Evolutionary conservation across 768 basidiomycete species (phyloP), one percentile per base, ranked within the genome.

Genomic region (Phanerodontia chrysosporium): DNA sequence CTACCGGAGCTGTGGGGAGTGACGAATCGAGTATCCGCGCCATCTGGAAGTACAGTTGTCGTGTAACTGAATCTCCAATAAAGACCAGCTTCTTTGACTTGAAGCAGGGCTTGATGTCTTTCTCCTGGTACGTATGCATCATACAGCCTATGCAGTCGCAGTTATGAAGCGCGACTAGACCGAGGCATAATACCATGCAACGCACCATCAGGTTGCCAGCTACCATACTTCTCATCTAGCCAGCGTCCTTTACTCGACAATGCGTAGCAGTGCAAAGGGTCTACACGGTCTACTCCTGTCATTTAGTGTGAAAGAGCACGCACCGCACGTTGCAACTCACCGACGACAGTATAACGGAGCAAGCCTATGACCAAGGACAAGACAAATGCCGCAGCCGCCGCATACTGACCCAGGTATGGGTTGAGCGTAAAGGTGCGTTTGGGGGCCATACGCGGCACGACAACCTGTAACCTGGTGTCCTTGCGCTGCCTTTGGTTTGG

Each of bases 121-220:
- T 74, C 4, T 82, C 70, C 52, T 76, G 76, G 69, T 93, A 92
- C 30, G 75, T 67, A 70, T 88, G 74, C 49, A 91, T 78, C 83
- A 93, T 92, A 69, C 93, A 95, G 28, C 90, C 91, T 94, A 35
- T 35, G 64, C 44, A 56, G 42, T 1, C 27, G 61, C 57, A 32
- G 16, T 44, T 30, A 42, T 48, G 21, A 53, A 51, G 22, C 29
- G 27, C 12, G 51, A 45, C n/a, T 35, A 35, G 32, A 7, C 32
- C 7, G 7, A 13, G 36, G 53, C 27, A 54, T 29, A 58, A 35
- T 29, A 29, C 9, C 21, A n/a, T 39, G 35, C 21, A 13, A 71
- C 80, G 61, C 60, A 88, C 93, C 92, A 60, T 92, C 83, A 2
- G 94, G 94, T 69, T 97, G 94, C 94, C 94, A 97, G 66, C 86